Evolutionary conservation across 176 grass and related monocot species (phyloP).

Genomic region (bread wheat (Triticum aestivum)): IWGSC_CS_RefSeq_v2.1 NC_057798.1:367005699-367006198

Average conservation of each 20-base stretch:
- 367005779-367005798: neutral
- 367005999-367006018: slow-evolving; percentile 5
- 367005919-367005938: slow-evolving; percentile 96
- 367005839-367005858: slow-evolving; percentile 99
- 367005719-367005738: neutral
- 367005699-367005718: neutral
- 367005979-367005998: slow-evolving; percentile 76
- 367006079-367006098: slow-evolving; percentile 14
- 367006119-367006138: neutral
- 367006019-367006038: slow-evolving; percentile 5
- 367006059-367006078: slow-evolving; percentile 17
- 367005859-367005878: slow-evolving; percentile 97
- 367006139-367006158: neutral
- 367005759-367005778: slow-evolving; percentile 13
- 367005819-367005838: slow-evolving; percentile 42
- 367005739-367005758: slow-evolving; percentile 20
- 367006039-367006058: slow-evolving; percentile 10
- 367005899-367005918: slow-evolving; percentile 99
- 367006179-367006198: slow-evolving; percentile 24
- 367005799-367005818: slow-evolving; percentile 15
- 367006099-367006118: slow-evolving; percentile 2
- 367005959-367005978: slow-evolving; percentile 93
- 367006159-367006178: neutral
- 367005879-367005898: slow-evolving; percentile 98
- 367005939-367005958: slow-evolving; percentile 99